These are phyloP conservation scores for Cladosporium sphaerospermum DNA, from an alignment of 2,329 filamentous ascomycete species.

Conservation along the genomic window DNA sequence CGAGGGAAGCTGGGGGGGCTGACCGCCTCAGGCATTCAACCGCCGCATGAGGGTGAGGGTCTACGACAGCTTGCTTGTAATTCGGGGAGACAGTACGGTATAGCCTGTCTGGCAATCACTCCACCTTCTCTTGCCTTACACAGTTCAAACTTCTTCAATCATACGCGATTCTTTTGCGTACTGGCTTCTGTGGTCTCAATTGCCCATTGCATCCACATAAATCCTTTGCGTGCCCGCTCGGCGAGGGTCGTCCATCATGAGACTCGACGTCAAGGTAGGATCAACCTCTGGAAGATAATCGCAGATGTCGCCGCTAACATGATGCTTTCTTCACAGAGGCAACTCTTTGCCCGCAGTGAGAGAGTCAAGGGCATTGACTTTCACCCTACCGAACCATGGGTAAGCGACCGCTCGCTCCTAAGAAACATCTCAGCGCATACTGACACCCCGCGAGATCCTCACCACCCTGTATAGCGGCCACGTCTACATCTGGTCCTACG, in stretches of 20 bases:
- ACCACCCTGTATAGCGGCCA: slow-evolving; percentile 97
- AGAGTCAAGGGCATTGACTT: slow-evolving; percentile 97
- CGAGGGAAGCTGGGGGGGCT: too few species aligned
- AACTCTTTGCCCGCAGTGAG: slow-evolving; percentile 83
- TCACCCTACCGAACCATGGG: slow-evolving; percentile 94
- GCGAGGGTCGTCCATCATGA: slow-evolving; percentile 37
- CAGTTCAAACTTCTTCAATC: too few species aligned
- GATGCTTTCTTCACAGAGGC: slow-evolving; percentile 53
- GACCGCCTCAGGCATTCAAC: too few species aligned
- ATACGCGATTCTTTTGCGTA: too few species aligned
- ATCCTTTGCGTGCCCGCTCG: slow-evolving; percentile 10
- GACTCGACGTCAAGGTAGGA: slow-evolving; percentile 55
- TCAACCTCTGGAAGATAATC: background rate
- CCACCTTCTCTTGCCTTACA: too few species aligned
- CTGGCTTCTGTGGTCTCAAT: background rate
- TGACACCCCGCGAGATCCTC: slow-evolving; percentile 49
- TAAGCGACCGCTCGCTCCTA: slow-evolving; percentile 34
- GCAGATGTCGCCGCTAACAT: slow-evolving; percentile 33
- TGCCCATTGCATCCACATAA: slow-evolving; percentile 4
- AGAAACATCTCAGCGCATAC: slow-evolving; percentile 20
- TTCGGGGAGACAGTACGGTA: too few species aligned
- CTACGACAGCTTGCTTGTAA: too few species aligned
- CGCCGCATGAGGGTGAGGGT: too few species aligned
- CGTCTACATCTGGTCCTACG: slow-evolving; percentile 99
- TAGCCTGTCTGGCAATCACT: too few species aligned